These are phyloP conservation scores for Mucor racemosus DNA, from an alignment of 371 early-diverging fungal species.

Conservation along the genomic window DNA sequence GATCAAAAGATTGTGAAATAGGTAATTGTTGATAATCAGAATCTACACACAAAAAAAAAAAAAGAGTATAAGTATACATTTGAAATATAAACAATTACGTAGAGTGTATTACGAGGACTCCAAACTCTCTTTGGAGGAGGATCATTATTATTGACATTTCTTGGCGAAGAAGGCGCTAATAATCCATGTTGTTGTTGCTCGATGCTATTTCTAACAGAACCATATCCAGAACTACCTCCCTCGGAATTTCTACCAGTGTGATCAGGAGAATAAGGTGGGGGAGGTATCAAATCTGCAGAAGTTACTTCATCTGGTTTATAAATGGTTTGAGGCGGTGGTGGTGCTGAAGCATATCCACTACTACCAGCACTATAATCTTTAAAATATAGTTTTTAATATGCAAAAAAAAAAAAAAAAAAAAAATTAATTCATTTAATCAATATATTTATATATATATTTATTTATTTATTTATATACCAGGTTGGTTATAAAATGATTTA, in stretches of 20 bases:
- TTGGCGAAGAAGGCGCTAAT: conserved; percentile 1
- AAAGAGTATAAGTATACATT: background rate
- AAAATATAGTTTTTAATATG: too few species aligned
- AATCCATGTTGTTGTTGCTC: conserved; percentile 20
- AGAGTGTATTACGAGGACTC: background rate
- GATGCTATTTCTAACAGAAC: conserved; percentile 5
- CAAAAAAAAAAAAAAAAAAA: too few species aligned
- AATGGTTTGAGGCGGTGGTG: background rate
- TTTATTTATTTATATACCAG: conserved; percentile 13
- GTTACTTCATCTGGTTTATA: conserved; percentile 27
- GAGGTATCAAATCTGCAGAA: conserved; percentile 6
- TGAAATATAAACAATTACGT: background rate
- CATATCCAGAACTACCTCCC: conserved; percentile 7
- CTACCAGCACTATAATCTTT: conserved; percentile 9
- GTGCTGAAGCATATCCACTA: background rate
- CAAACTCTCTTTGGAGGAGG: background rate
- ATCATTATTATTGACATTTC: background rate
- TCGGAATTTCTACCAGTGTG: conserved; percentile 1
- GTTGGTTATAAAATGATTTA: conserved; percentile 25
- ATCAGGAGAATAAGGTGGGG: conserved; percentile 24
- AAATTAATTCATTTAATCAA: background rate
- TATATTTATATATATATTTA: background rate
- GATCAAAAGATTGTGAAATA: conserved; percentile 6
- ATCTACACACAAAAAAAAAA: background rate
- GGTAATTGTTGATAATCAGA: background rate